Base-by-base conservation (phyloP, 2,329 filamentous ascomycete species). In the Paecilomyces sp. region DNA sequence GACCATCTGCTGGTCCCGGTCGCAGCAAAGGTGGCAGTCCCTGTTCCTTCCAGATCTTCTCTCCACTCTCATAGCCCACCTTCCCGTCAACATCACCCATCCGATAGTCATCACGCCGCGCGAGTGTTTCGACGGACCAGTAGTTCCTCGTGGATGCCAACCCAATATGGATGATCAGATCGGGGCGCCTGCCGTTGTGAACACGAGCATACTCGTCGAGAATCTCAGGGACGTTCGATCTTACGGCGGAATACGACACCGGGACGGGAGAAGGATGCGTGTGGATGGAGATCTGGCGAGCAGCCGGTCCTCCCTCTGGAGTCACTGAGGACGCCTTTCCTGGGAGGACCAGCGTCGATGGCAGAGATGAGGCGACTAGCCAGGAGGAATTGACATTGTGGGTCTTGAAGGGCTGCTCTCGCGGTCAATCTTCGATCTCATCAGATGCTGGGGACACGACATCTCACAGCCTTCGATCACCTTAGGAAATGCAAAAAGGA, bases 361-460 rank as follows among this genome's bases (percentile, higher is more conserved):
- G 87, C n/a, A 95, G 83, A 22, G 78, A 79, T 28, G 80, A 81
- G 55, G 88, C 86, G 69, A 96, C 92, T 70, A 92, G 84, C 82
- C 85, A 92, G 2, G 91, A 91, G 8, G 91, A 90, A 70, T 96
- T 96, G 61, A 87, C 77, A 30, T 86, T 84, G 69, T 87, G 87
- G 53, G 87, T 80, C 66, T 88, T 86, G 74, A 95, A 96, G 1
- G 91, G 88, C 90, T 93, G 64, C 54, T 60, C 22, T 24, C 52
- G 28, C 7, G 30, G 18, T 30, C 18, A 50, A 31, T 57, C 51
- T 53, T 53, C 9, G 18, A 25, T 53, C 51, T 24, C 51, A 25
- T 53, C 51, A n/a, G 36, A 15, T 41, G 24, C 33, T 60, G 61
- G 63, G 11, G 58, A 24, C 18, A 25, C 24, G 60, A 24, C 18